phyloP scores from a whole-genome alignment of 257 asterid species.

The Oldenlandia corymbosa region DNA sequence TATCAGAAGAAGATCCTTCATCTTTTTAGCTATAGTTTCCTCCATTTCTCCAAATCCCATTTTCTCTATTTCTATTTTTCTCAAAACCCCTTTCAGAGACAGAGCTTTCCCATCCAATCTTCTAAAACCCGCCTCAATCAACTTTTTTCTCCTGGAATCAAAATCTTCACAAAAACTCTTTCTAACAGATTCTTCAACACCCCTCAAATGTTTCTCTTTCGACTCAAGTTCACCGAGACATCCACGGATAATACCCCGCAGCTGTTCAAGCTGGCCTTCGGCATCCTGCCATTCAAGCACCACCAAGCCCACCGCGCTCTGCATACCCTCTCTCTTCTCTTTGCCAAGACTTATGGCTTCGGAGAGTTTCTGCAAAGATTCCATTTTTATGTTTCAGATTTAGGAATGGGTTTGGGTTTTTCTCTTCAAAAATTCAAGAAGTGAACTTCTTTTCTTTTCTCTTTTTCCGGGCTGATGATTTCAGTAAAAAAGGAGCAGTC shows the following conservation, averaged over 20 bases:
- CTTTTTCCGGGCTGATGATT: no score
- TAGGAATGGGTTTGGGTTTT: no score
- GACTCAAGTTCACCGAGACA: background rate
- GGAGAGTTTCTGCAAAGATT: conserved; percentile 9
- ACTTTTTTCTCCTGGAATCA: background rate
- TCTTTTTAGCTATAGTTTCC: conserved; percentile 5
- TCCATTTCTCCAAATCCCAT: background rate
- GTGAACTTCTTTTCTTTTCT: no score
- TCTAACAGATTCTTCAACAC: conserved; percentile 9
- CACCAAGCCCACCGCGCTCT: background rate
- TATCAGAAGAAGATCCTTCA: conserved; percentile 2
- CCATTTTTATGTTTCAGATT: no score
- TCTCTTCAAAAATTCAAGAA: no score
- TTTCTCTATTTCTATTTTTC: conserved; percentile 11
- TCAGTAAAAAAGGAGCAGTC: no score
- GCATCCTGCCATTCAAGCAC: conserved; percentile 6
- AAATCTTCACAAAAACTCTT: conserved; percentile 1
- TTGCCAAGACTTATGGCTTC: conserved; percentile 1
- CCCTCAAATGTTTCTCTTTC: conserved; percentile 6
- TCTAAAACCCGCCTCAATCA: conserved; percentile 8
- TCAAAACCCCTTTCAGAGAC: conserved; percentile 7
- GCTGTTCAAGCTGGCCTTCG: background rate
- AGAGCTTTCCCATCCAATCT: conserved; percentile 18
- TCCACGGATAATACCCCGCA: background rate
- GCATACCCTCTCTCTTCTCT: conserved; percentile 6